phyloP scores from a whole-genome alignment of 495 filamentous ascomycete species.

The Penicillium robsamsonii region DNA sequence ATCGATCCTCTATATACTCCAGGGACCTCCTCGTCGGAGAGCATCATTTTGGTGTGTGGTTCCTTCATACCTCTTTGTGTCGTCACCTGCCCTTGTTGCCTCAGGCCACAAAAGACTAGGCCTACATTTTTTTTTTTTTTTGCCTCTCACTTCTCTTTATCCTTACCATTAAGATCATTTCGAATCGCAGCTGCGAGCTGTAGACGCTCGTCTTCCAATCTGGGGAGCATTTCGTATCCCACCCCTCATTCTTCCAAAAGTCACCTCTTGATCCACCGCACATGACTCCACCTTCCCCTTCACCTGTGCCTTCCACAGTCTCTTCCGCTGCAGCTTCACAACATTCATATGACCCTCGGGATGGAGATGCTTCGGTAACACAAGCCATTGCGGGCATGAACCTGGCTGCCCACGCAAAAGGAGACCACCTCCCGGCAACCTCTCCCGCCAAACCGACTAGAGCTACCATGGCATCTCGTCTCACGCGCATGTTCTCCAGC shows the following conservation, averaged over 20 bases:
- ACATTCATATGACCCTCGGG: constrained; percentile 38
- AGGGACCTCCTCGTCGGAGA: neutral
- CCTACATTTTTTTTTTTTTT: constrained; percentile 26
- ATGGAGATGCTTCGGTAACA: constrained; percentile 49
- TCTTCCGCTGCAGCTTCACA: constrained; percentile 45
- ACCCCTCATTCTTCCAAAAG: constrained; percentile 9
- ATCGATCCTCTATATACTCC: constrained; percentile 12
- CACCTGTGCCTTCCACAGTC: constrained; percentile 47
- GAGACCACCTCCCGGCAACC: constrained; percentile 31
- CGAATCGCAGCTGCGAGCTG: constrained; percentile 20
- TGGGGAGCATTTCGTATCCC: constrained; percentile 14
- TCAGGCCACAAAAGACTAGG: constrained; percentile 33
- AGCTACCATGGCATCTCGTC: constrained; percentile 55
- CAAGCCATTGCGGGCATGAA: constrained; percentile 48
- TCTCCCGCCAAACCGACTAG: constrained; percentile 43
- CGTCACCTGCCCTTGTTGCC: constrained; percentile 36
- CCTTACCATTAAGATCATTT: constrained; percentile 8
- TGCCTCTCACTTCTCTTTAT: constrained; percentile 17
- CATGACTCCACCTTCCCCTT: constrained; percentile 48
- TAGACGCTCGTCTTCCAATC: constrained; percentile 17
- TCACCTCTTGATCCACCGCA: constrained; percentile 33
- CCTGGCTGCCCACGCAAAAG: constrained; percentile 37
- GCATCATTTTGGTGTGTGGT: constrained; percentile 7
- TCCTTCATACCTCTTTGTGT: constrained; percentile 16
- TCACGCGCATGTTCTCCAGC: constrained; percentile 60